phyloP scores from a whole-genome alignment of 441 rosid genomes.

The Aleurites moluccanus region DNA sequence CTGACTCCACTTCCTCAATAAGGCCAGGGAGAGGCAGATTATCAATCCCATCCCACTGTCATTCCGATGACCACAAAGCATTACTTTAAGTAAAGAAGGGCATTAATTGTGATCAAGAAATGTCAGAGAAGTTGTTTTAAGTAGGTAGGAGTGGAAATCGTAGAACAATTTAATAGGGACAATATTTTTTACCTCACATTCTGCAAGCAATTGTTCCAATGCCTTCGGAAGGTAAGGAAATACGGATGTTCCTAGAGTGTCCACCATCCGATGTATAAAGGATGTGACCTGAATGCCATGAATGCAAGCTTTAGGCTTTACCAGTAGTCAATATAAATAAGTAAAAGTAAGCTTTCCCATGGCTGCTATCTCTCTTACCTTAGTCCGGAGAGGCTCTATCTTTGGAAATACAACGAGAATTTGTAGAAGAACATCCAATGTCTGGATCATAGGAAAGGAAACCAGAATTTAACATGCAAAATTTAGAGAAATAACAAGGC shows the following conservation, averaged over 20 bases:
- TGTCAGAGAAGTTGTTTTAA: neutral
- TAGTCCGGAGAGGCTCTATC: conserved; percentile 66
- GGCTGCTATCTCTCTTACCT: conserved; percentile 54
- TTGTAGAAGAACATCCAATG: conserved; percentile 82
- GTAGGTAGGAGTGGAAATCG: neutral
- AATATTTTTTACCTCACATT: conserved; percentile 76
- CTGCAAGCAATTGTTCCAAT: conserved; percentile 77
- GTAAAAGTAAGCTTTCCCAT: conserved; percentile 14
- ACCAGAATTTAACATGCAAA: neutral
- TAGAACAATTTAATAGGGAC: neutral
- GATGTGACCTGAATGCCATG: conserved; percentile 62
- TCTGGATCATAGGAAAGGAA: conserved; percentile 45
- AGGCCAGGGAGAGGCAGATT: neutral
- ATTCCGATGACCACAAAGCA: neutral
- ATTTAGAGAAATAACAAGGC: neutral
- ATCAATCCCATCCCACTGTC: conserved; percentile 4
- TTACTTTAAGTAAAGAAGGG: neutral
- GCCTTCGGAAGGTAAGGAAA: conserved; percentile 94
- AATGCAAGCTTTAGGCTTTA: conserved; percentile 27
- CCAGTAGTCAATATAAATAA: neutral
- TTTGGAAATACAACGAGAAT: conserved; percentile 80
- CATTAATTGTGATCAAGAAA: neutral
- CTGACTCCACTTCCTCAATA: neutral
- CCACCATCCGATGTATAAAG: conserved; percentile 94
- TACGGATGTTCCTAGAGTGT: conserved; percentile 78